phyloP scores from a whole-genome alignment of 257 asterid genomes.

The Nicotiana benthamiana region DNA sequence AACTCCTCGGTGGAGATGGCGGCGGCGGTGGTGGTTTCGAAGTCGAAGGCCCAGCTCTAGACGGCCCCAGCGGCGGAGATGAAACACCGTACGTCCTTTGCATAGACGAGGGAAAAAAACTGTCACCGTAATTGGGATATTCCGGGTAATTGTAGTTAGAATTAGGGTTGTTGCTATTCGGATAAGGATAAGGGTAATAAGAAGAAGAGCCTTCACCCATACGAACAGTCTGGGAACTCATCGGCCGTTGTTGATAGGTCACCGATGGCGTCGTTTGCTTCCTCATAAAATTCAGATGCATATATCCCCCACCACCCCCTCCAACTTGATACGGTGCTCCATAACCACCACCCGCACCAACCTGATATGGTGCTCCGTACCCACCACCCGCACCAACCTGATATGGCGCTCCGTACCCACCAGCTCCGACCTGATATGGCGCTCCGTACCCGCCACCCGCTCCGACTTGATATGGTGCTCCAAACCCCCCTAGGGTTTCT shows the following conservation, averaged over 20 bases:
- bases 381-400: background rate
- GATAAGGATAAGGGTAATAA: constrained; percentile 25
- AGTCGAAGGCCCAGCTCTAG: constrained; percentile 16
- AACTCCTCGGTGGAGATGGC: constrained; percentile 63
- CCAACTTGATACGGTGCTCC: constrained; percentile 1
- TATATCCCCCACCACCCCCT: constrained; percentile 30
- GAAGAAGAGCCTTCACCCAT: constrained; percentile 67
- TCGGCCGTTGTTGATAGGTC: constrained; percentile 65
- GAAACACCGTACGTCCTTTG: constrained; percentile 29
- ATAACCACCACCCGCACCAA: background rate
- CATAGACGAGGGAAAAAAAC: constrained; percentile 36
- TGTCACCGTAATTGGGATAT: constrained; percentile 39
- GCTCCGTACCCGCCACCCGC: background rate
- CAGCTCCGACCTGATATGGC: background rate
- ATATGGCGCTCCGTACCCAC: background rate
- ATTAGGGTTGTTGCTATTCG: constrained; percentile 18
- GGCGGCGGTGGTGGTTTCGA: constrained; percentile 82
- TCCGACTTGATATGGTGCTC: background rate
- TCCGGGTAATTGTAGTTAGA: constrained; percentile 11
- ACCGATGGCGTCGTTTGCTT: constrained; percentile 65
- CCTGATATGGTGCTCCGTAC: background rate
- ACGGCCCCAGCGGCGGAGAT: constrained; percentile 18
- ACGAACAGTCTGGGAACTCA: constrained; percentile 48
- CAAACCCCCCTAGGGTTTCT: background rate
- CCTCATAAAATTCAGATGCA: constrained; percentile 64